Percentiles rank a stretch among this genome's conserved stretches.
Conservation (phyloP, 2,329 filamentous ascomycete genomes). For the Dryadomyces quercus-mongolicae region DNA sequence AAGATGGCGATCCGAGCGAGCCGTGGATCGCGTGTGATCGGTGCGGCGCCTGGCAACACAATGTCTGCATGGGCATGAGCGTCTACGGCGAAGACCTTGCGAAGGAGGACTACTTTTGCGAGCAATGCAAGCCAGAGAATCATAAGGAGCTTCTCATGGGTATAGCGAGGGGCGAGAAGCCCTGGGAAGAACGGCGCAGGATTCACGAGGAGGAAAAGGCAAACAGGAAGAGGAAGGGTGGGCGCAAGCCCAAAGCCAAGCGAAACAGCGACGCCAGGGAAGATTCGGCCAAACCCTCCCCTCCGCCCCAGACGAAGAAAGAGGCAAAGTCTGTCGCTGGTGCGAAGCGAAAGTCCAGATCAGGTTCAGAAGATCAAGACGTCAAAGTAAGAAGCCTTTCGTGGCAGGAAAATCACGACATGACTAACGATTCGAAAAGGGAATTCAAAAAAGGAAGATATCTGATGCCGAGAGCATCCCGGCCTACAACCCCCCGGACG, state of each 20-base stretch:
- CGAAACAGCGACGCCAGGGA: conserved; percentile 52
- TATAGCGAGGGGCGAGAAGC: conserved; percentile 67
- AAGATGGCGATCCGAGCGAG: conserved; percentile 74
- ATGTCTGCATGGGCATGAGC: conserved; percentile 82
- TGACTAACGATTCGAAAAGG: conserved; percentile 18
- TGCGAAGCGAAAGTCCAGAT: conserved; percentile 43
- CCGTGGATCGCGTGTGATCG: conserved; percentile 94
- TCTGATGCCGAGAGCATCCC: conserved; percentile 34
- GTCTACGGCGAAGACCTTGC: conserved; percentile 67
- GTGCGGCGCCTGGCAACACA: conserved; percentile 94
- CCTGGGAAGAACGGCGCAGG: conserved; percentile 65
- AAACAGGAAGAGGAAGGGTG: conserved; percentile 42
- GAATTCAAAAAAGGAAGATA: conserved; percentile 41
- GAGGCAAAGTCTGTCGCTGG: conserved; percentile 18
- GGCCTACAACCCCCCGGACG: conserved; percentile 35
- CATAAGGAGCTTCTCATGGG: conserved; percentile 72
- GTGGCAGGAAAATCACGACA: neutral
- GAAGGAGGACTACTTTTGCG: conserved; percentile 80
- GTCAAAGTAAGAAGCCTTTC: conserved; percentile 27
- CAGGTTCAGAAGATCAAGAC: conserved; percentile 41
- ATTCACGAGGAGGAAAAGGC: conserved; percentile 49
- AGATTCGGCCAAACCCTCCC: conserved; percentile 22
- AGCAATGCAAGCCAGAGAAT: conserved; percentile 72
- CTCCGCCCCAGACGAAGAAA: conserved; percentile 28
- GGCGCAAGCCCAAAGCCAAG: conserved; percentile 53